Base-by-base conservation (phyloP, 2,329 filamentous ascomycete genomes). In the Exserohilum turcica region DNA sequence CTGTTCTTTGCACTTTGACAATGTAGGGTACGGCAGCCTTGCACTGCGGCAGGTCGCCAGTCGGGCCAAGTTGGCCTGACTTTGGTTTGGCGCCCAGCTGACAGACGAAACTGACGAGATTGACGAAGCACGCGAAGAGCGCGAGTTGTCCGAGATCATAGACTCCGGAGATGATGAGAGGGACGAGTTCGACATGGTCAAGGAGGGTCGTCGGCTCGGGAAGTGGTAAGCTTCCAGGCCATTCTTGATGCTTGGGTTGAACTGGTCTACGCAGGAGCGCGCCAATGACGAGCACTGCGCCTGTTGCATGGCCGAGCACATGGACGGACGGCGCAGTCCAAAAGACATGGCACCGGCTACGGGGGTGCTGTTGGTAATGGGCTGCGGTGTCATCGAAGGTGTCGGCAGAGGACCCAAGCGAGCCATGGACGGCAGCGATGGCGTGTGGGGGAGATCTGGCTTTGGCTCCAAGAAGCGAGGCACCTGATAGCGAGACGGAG, bases 81-180 rank as follows among this genome's bases (percentile, higher is more conserved):
- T 75, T 75, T 76, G 72, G 71, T 75, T 74, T 73, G 84, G 70
- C 82, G 81, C 74, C 81, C 84, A 70, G 57, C 75, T 73, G 55
- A 68, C 71, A 58, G 79, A 81, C 42, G 79, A 80, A 61, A 80
- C 73, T 42, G 80, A 82, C 46, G 79, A 82, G 59, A 82, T 83
- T 48, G 80, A 83, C 8, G 81, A 82, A 28, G 81, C 78, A 57
- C 80, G 79, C 33, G 80, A 82, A 51, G 82, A 83, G 54, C 83
- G 75, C 12, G 82, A 84, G 48, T 78, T 78, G 67, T 87, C 84
- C 24, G 84, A 86, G 31, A 86, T 73, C 80, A 86, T 84, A 29
- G 84, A 86, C 59, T 86, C 84, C n/a, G 85, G 84, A 72, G 79
- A 82, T 3, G 82, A 84, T 21, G 78, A 77, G 18, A 81, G 80